phyloP scores from a whole-genome alignment of 116 monocot genomes.

The Dioscorea cayenensis region DNA sequence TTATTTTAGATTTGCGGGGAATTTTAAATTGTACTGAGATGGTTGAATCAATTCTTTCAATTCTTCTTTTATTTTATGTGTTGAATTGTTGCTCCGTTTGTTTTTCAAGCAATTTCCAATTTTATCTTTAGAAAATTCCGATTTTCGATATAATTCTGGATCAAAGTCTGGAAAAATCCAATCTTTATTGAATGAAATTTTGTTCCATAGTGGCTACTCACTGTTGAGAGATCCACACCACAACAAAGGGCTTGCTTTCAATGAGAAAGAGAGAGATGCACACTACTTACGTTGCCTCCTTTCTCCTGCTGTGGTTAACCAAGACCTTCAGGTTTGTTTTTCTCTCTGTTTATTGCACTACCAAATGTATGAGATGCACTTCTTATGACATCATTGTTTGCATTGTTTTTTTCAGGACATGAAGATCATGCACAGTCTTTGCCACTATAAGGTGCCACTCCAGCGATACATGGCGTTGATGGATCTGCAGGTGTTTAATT shows the following conservation, averaged over 20 bases:
- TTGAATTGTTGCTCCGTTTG: too few species aligned
- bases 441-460: slow-evolving; percentile 66
- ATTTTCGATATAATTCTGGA: too few species aligned
- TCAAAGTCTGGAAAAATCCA: too few species aligned
- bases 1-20: background rate
- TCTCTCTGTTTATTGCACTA: background rate
- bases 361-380: too few species aligned
- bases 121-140: too few species aligned
- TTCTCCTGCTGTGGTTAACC: slow-evolving; percentile 29
- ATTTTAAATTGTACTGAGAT: too few species aligned
- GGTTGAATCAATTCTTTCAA: too few species aligned
- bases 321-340: slow-evolving; percentile 73
- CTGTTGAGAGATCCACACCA: slow-evolving; percentile 70
- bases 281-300: slow-evolving; percentile 68
- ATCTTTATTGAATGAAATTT: background rate
- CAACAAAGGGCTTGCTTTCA: slow-evolving; percentile 78
- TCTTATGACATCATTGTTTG: background rate
- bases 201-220: slow-evolving; percentile 48
- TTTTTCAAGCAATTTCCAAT: too few species aligned
- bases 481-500: slow-evolving; percentile 67
- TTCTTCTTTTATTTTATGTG: too few species aligned
- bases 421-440: slow-evolving; percentile 70
- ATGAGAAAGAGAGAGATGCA: slow-evolving; percentile 61
- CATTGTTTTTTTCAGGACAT: slow-evolving; percentile 34
- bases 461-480: slow-evolving; percentile 75